Conservation (phyloP, 2,329 filamentous ascomycete species). For the Fusarium haematococcum region DNA sequence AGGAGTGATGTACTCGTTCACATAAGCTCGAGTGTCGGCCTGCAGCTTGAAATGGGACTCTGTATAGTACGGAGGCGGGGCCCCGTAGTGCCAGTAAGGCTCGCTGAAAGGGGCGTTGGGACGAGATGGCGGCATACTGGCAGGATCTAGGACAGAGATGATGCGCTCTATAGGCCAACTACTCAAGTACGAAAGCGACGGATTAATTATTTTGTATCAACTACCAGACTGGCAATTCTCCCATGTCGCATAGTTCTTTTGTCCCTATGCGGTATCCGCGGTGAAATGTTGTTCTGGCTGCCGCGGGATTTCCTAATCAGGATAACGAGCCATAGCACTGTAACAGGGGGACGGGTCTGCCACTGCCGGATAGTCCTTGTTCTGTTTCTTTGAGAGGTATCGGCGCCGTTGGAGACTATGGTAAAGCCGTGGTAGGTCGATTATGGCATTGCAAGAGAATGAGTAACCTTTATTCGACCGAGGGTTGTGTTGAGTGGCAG, state of each 20-base stretch:
- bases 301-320: background rate
- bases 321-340: background rate
- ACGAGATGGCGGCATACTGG: background rate
- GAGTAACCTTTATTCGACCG: too few species aligned
- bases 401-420: background rate
- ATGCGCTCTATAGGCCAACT: background rate
- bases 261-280: background rate
- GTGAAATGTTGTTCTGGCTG: background rate
- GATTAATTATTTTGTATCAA: background rate
- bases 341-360: background rate
- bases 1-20: slow-evolving; percentile 69
- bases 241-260: background rate
- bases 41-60: slow-evolving; percentile 70
- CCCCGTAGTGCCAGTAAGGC: background rate
- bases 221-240: background rate
- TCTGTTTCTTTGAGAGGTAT: background rate
- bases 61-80: slow-evolving; percentile 69
- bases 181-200: background rate
- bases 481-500: too few species aligned
- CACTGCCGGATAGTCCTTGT: background rate
- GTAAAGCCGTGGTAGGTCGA: background rate
- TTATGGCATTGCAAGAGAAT: background rate
- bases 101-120: background rate
- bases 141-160: background rate
- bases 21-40: slow-evolving; percentile 66